Percentiles rank a stretch among this genome's conserved stretches.
phyloP scores from a whole-genome alignment of 345 rosid genomes.

The Punica granatum region DNA sequence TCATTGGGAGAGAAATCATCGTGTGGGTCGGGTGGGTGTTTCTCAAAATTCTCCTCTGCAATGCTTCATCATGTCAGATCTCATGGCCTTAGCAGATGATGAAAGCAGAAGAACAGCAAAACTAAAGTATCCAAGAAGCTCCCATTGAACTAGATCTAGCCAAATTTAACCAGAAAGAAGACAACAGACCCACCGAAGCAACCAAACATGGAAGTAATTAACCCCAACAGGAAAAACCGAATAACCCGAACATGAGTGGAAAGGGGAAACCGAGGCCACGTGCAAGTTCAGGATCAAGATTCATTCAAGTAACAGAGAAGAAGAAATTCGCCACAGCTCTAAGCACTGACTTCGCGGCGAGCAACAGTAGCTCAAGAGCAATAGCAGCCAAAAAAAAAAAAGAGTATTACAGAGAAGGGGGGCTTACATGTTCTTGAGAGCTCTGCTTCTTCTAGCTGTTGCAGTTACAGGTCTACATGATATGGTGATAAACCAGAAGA shows the following conservation, averaged over 20 bases:
- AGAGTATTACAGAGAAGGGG: background rate
- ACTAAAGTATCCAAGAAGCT: background rate
- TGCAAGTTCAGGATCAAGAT: background rate
- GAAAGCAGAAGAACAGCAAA: background rate
- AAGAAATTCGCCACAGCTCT: background rate
- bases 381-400: background rate
- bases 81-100: background rate
- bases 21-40: no score
- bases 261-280: background rate
- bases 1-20: background rate
- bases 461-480: background rate
- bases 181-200: background rate
- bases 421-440: conserved; percentile 7
- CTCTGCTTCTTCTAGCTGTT: conserved; percentile 2
- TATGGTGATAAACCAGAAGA: background rate
- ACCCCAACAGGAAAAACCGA: background rate
- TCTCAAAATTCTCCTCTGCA: background rate
- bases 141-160: background rate
- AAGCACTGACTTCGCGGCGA: background rate
- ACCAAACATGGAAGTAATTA: background rate
- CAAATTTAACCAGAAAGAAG: background rate
- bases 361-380: background rate
- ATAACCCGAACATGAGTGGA: background rate
- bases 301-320: background rate
- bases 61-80: background rate